Evolutionary conservation across 2,329 filamentous ascomycete species (phyloP).

Genomic region (Stromatinia cepivora): DNA sequence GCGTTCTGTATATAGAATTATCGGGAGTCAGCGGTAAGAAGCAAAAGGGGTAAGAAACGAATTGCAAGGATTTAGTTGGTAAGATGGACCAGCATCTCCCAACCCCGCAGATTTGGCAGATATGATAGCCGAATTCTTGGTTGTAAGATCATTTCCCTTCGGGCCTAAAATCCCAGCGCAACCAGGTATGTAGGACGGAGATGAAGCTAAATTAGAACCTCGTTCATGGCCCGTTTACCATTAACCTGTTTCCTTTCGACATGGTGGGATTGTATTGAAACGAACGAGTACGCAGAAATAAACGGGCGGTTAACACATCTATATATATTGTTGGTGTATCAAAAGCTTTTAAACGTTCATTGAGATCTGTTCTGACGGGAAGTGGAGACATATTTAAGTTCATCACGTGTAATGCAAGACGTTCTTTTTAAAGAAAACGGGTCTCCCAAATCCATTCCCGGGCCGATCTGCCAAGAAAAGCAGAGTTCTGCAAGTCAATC

Average conservation of each 20-base stretch:
- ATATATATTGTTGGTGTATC: not conserved
- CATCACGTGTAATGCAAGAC: conserved; percentile 1
- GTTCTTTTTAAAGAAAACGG: not conserved
- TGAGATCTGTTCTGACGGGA: not conserved
- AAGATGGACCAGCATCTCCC: not conserved
- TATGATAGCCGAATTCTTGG: not conserved
- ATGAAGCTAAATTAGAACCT: not conserved
- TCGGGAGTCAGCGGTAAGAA: not conserved
- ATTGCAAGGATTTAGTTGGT: not conserved
- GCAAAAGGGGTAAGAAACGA: not conserved
- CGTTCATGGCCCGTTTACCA: not conserved
- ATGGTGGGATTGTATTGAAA: not conserved
- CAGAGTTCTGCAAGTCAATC: conserved; percentile 10
- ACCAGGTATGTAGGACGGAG: not conserved
- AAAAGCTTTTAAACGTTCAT: not conserved
- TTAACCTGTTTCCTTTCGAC: not conserved
- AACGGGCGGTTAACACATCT: not conserved
- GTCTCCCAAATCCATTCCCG: not conserved
- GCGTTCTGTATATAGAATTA: not conserved
- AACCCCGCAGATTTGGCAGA: not conserved
- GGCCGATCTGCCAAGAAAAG: conserved; percentile 9
- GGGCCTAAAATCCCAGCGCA: not conserved
- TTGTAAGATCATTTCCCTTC: not conserved
- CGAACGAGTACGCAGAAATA: not conserved
- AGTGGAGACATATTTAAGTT: not conserved